Evolutionary conservation across 2,329 filamentous ascomycete species (phyloP), one percentile per base, ranked within the genome.

Genomic region (Mariannaea elegans): DNA sequence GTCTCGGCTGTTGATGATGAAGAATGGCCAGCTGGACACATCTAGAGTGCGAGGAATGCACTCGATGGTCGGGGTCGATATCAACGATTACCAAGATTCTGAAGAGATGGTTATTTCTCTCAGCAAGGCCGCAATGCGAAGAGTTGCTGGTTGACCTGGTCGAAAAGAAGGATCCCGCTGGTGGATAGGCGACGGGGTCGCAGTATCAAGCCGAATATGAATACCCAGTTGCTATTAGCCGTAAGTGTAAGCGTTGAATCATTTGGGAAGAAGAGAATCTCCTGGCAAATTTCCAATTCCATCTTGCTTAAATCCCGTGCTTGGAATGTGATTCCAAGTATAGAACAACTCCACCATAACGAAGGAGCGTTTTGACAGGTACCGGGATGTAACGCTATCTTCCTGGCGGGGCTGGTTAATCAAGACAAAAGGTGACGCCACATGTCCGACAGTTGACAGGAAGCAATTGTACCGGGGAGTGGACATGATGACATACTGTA

Each of bases 371-470:
- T 19, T 53, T 58, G 36, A 51, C 41, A 52, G 44, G 16, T n/a
- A 9, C 49, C 44, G 56, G 49, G 49, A 59, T 59, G 56, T 59
- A 54, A 59, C 56, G 31, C 29, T 49, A 16, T 46, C 29, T 32
- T 18, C n/a, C 36, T 16, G 31, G 36, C 39, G 36, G 39, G 21
- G 46, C 16, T 32, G 39, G 53, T 18, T 38, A 31, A 42, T 34
- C 23, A 31, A 32, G 31, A 38, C n/a, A 31, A 12, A 34, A 46
- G 31, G 21, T 36, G 41, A 23, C 29, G 51, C 41, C 54, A 46
- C 51, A 42, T 38, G 42, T 48, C 34, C 23, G 19, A 19, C 29
- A 45, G 23, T 32, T 44, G 12, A 21, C 4, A 41, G 16, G n/a
- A 27, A 42, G 38, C 18, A 44, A 27, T 10, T n/a, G n/a, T n/a